phyloP scores from a whole-genome alignment of 805 yeast genomes.

The Lipomyces orientalis region DNA sequence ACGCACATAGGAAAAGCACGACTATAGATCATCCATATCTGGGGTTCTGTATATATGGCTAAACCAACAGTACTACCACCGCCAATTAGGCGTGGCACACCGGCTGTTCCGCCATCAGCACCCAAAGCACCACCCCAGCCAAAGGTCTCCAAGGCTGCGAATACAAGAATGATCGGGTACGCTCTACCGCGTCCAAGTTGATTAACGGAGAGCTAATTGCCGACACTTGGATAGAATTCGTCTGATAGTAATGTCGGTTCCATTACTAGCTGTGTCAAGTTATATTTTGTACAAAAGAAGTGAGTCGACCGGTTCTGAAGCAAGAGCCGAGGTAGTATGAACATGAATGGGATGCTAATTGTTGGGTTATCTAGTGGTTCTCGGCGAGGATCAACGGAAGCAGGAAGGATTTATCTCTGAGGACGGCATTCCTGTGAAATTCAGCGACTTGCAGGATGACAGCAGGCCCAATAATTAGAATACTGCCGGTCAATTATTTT shows the following conservation, averaged over 20 bases:
- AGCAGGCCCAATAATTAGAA: conserved; percentile 8
- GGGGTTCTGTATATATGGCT: not conserved
- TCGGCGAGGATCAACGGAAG: conserved; percentile 33
- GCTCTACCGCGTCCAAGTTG: conserved; percentile 3
- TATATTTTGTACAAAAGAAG: conserved; percentile 30
- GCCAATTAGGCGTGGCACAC: conserved; percentile 6
- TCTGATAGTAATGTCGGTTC: conserved; percentile 32
- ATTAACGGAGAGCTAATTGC: conserved; percentile 10
- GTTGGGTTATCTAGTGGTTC: conserved; percentile 15
- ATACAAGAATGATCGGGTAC: conserved; percentile 1
- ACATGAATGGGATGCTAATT: not conserved
- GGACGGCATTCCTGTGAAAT: conserved; percentile 26
- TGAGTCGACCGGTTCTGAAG: conserved; percentile 3
- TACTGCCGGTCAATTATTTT: not conserved
- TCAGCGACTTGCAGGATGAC: conserved; percentile 20
- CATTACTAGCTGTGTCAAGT: conserved; percentile 26
- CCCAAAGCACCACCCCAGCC: not conserved
- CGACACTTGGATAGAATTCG: conserved; percentile 16
- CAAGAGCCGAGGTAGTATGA: not conserved
- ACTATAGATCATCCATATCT: not conserved
- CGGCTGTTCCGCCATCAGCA: conserved; percentile 21
- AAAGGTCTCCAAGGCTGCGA: not conserved
- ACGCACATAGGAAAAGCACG: not conserved
- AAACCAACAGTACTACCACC: conserved; percentile 1
- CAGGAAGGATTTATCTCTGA: conserved; percentile 28